Base-by-base conservation (phyloP, 78 protist species). In the Protostelium mycophagum region DNA sequence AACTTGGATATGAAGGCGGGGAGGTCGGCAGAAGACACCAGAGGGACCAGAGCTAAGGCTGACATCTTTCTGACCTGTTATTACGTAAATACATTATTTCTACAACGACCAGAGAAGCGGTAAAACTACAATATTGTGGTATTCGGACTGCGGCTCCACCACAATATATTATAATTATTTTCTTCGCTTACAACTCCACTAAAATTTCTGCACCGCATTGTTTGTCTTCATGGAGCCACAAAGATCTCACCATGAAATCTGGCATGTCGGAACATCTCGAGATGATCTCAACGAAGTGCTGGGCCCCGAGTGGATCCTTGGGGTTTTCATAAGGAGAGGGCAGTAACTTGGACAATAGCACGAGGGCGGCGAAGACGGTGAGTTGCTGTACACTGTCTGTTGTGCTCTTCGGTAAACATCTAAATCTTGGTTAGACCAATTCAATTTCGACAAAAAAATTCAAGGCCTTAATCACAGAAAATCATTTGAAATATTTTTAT, bases 211-310 rank as follows among this genome's bases (percentile, higher is more conserved):
- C n/a, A n/a, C n/a, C n/a, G n/a, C n/a, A n/a, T n/a, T n/a, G n/a
- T n/a, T n/a, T n/a, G n/a, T n/a, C n/a, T n/a, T n/a, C n/a, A n/a
- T n/a, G n/a, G n/a, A n/a, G n/a, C n/a, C n/a, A n/a, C n/a, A 16
- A 51, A 16, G 73, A 51, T 51, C 73, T 51, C 1, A 92, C 94
- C 94, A 92, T 92, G 38, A 88, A 92, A 35, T 88, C 87, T 16
- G 94, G 90, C 83, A 92, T 90, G 51, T 86, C n/a, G 34, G 92
- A 92, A 89, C 94, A 92, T 86, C 90, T 86, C 34, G 91, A 83
- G 84, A 92, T 92, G 83, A 83, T 87, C 28, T 88, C 91, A 37
- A 92, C 87, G 38, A 92, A 92, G 0, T 36, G 89, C 28, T 86
- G 38, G 23, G 94, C 92, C n/a, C 92, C 86, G 0, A 92, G 84